These are phyloP conservation scores for Calonectria pseudoturangicola DNA, from an alignment of 2,329 filamentous ascomycete genomes.

Conservation along the genomic window DNA sequence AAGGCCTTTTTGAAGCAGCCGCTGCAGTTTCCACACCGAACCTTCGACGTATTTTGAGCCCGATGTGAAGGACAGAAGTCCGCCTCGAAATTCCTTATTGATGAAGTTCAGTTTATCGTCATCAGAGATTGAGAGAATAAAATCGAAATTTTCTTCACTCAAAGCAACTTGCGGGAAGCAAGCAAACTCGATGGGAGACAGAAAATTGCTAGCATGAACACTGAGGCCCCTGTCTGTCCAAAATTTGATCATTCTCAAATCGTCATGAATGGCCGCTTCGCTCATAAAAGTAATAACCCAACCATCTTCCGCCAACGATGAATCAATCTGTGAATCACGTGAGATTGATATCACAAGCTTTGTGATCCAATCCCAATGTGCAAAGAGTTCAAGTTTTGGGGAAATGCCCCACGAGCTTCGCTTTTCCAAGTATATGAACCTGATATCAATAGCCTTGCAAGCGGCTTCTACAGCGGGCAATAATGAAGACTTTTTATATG, in stretches of 20 bases:
- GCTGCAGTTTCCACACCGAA: not conserved
- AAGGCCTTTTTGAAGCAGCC: not conserved
- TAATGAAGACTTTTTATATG: not conserved
- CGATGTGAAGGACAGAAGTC: not conserved
- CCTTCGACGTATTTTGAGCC: accelerated
- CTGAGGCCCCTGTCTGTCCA: not conserved
- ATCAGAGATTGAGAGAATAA: not conserved
- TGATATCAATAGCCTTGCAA: not conserved
- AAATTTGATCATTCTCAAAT: not conserved
- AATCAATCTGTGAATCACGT: not conserved
- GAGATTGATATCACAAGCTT: not conserved
- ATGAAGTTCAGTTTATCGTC: not conserved
- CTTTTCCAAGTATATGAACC: too few species aligned
- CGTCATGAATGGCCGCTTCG: slow-evolving; percentile 15
- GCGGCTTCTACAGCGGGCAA: not conserved
- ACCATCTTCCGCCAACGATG: not conserved
- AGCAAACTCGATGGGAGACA: slow-evolving; percentile 30
- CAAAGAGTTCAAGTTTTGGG: not conserved
- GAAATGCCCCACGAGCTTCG: too few species aligned
- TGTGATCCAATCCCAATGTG: not conserved
- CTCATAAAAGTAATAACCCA: not conserved
- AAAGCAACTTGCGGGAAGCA: not conserved
- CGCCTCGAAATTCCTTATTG: not conserved
- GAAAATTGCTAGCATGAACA: not conserved
- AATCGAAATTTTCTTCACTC: not conserved